Evolutionary conservation across 2,329 filamentous ascomycete species (phyloP).

Genomic region (Phialophora verrucosa): DNA sequence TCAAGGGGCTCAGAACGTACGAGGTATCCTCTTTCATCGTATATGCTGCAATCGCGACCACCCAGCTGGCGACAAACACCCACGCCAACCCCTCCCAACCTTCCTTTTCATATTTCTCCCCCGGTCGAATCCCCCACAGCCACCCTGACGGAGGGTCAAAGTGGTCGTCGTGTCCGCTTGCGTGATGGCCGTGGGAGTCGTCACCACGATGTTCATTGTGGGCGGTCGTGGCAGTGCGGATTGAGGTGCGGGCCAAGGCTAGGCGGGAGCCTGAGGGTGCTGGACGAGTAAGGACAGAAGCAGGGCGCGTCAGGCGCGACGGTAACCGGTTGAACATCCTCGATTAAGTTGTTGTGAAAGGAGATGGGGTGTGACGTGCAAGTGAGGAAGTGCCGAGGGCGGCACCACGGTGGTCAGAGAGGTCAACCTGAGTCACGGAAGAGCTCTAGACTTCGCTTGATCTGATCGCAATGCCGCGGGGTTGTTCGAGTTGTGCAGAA

Average conservation of each 20-base stretch:
- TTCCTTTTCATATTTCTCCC: constrained; percentile 93
- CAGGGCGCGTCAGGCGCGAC: constrained; percentile 16
- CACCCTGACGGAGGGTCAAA: constrained; percentile 91
- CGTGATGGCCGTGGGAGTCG: constrained; percentile 23
- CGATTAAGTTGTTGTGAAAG: neutral
- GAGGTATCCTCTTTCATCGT: constrained; percentile 98
- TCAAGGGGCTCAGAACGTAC: constrained; percentile 64
- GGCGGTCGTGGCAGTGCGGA: constrained; percentile 16
- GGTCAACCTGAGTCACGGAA: neutral
- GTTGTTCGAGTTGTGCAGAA: neutral
- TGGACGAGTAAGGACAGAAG: neutral
- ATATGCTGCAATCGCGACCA: constrained; percentile 77
- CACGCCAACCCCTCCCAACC: constrained; percentile 74
- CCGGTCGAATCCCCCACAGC: constrained; percentile 92
- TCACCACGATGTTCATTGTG: constrained; percentile 21
- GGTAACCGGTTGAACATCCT: constrained; percentile 18
- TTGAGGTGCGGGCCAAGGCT: constrained; percentile 12
- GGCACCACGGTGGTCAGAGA: neutral
- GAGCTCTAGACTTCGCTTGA: neutral
- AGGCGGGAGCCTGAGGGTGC: neutral
- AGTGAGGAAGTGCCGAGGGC: neutral
- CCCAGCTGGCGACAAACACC: constrained; percentile 74
- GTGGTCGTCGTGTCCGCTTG: constrained; percentile 52
- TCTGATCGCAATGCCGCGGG: neutral
- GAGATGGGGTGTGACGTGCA: neutral